Percentiles rank a stretch among this genome's conserved stretches.
Conservation (phyloP, 768 basidiomycete species). For the Epithele typhae region DNA sequence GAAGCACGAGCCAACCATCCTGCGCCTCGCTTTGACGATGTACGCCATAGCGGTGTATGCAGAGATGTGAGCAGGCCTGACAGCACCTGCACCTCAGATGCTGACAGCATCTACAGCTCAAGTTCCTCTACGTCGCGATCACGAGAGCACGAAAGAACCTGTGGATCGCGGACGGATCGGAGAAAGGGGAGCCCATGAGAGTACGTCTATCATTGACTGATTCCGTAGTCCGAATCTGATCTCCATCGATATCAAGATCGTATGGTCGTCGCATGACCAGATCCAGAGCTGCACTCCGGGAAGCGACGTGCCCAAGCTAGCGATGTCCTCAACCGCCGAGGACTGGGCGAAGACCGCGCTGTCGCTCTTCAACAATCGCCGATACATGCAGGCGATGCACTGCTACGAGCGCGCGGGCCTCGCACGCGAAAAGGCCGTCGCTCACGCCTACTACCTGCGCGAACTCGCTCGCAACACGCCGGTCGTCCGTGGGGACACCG, state of each 20-base stretch:
- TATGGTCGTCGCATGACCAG: constrained; percentile 45
- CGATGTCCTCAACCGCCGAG: constrained; percentile 44
- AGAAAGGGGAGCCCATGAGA: constrained; percentile 55
- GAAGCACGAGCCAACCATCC: constrained; percentile 22
- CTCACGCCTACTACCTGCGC: constrained; percentile 51
- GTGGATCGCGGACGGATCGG: constrained; percentile 60
- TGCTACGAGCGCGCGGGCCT: constrained; percentile 47
- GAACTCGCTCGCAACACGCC: constrained; percentile 41
- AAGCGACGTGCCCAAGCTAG: constrained; percentile 48
- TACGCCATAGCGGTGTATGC: constrained; percentile 52
- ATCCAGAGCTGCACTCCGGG: constrained; percentile 46
- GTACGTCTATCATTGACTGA: too few species aligned
- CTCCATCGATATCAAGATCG: constrained; percentile 30
- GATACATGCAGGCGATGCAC: constrained; percentile 50
- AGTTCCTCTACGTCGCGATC: constrained; percentile 68
- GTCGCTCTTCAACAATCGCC: constrained; percentile 38
- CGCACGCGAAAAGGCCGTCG: constrained; percentile 39
- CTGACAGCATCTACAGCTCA: constrained; percentile 45
- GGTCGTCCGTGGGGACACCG: constrained; percentile 15
- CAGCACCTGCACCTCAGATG: constrained; percentile 39
- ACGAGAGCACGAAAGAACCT: constrained; percentile 66
- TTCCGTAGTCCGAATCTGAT: neutral
- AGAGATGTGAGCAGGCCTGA: constrained; percentile 46
- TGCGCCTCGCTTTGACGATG: constrained; percentile 46
- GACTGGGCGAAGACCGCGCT: constrained; percentile 43